These are phyloP conservation scores for Crucibulum laeve DNA, from an alignment of 768 basidiomycete species.

Conservation along the genomic window DNA sequence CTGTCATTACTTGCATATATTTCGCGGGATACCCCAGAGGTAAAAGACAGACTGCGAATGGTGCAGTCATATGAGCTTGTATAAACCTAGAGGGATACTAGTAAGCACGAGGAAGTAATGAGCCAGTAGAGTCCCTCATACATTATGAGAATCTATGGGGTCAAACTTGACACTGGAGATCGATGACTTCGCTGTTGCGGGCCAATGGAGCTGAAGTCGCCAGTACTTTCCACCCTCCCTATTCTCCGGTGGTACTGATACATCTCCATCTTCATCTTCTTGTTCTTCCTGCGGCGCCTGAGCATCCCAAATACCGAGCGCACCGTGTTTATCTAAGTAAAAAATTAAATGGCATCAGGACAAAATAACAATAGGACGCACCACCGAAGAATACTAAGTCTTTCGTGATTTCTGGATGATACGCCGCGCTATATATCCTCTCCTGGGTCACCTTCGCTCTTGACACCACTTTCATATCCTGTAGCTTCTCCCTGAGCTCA, in stretches of 20 bases:
- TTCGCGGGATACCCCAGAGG: constrained; percentile 67
- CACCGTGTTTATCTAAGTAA: constrained; percentile 70
- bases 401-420: constrained; percentile 75
- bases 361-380: constrained; percentile 16
- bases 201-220: constrained; percentile 82
- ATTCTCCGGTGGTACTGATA: constrained; percentile 25
- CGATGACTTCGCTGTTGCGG: constrained; percentile 73
- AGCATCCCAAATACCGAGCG: constrained; percentile 85
- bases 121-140: constrained; percentile 16
- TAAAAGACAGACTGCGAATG: constrained; percentile 68
- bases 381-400: constrained; percentile 89
- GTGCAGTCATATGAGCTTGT: constrained; percentile 83
- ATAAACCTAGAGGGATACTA: constrained; percentile 47
- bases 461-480: constrained; percentile 59
- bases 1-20: constrained; percentile 56
- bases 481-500: constrained; percentile 50
- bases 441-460: constrained; percentile 78
- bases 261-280: constrained; percentile 60
- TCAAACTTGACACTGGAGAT: constrained; percentile 77
- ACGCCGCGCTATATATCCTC: constrained; percentile 73
- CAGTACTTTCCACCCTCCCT: constrained; percentile 72
- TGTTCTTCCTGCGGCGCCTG: constrained; percentile 63
- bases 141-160: constrained; percentile 70
- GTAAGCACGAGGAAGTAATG: neutral
- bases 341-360: constrained; percentile 1